Evolutionary conservation across 352 stramenopile species (phyloP), one percentile per base, ranked within the genome.

Genomic region (Thalassiosira oceanica): DNA sequence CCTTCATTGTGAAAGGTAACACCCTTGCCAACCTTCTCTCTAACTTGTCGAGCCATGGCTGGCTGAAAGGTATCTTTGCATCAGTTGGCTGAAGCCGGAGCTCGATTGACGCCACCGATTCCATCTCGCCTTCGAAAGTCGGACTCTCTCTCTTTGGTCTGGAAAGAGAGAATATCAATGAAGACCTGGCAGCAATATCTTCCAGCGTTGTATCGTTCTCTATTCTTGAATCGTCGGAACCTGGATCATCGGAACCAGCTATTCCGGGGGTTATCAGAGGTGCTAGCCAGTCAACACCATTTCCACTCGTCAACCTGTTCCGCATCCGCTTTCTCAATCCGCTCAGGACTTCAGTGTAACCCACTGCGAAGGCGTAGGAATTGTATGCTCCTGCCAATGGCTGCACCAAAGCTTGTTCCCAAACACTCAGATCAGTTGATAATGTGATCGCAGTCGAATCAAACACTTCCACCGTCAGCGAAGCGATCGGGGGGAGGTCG

Each of bases 11-110:
- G 54, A 76, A 76, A 42, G 55, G 50, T 24, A 86, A 52, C 26
- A 70, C 52, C 10, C 52, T 28, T 37, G 74, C 77, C 18, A 86
- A 43, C 44, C 42, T 51, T 61, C 83, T 63, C 66, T 90, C 83
- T 1, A 85, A 56, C 29, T 55, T 53, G 49, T 90, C 83, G 15
- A 88, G 49, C 79, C 79, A 90, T 44, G 83, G 83, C 51, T 88
- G 63, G 50, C 55, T 80, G 45, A 90, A 90, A 8, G 83, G 83
- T 36, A 90, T 90, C 56, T 90, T 90, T 2, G 79, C 79, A 77
- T 90, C 83, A 33, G 75, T 85, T 39, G 74, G 79, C 62, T 87
- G 65, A 31, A 81, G 63, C 57, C 69, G 41, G 45, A 79, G 21
- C 58, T 90, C 80, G 37, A 90, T 63, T 0, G 83, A 82, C 36